Evolutionary conservation across 2,329 filamentous ascomycete species (phyloP), one percentile per base, ranked within the genome.

Genomic region (Xylaria sp.): DNA sequence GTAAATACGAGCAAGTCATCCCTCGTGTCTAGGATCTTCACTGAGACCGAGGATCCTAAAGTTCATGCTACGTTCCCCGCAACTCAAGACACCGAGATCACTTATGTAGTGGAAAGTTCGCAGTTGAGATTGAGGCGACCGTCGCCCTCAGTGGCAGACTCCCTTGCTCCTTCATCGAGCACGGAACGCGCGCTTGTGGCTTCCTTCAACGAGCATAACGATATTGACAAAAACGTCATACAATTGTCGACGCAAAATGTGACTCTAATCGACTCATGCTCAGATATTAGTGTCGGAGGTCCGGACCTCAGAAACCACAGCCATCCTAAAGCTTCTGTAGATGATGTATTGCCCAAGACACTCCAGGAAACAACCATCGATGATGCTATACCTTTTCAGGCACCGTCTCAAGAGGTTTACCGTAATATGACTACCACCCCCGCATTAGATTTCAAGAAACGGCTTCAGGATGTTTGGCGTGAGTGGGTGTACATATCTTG

Each of bases 31-130:
- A 73, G 67, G 5, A 67, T 80, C 25, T 83, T 81, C 59, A 81
- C 79, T 11, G 67, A 73, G n/a, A 31, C 63, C 20, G 68, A 65
- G 17, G 63, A 69, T 1, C 54, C n/a, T 0, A 60, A 73, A 15
- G 70, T n/a, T 15, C n/a, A 73, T 39, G 17, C 25, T 1, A 59
- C 45, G 11, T 67, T 67, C 0, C 66, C 69, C 3, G 45, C 55
- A 25, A 71, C 73, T 10, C 75, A 77, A 49, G 74, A 75, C 13
- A 81, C 75, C 0, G 78, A 82, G 62, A 75, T 77, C 17, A 82
- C 80, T 0, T 54, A 76, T 11, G 70, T 76, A n/a, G 72, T 71
- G 4, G 72, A 72, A 11, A 75, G 69, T 59, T 74, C 69, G 9
- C 68, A 73, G 13, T 72, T 71, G 31, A 72, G 70, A 50, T 25